phyloP scores from a whole-genome alignment of 495 filamentous ascomycete genomes.

The Glutinoglossum americanum region DNA sequence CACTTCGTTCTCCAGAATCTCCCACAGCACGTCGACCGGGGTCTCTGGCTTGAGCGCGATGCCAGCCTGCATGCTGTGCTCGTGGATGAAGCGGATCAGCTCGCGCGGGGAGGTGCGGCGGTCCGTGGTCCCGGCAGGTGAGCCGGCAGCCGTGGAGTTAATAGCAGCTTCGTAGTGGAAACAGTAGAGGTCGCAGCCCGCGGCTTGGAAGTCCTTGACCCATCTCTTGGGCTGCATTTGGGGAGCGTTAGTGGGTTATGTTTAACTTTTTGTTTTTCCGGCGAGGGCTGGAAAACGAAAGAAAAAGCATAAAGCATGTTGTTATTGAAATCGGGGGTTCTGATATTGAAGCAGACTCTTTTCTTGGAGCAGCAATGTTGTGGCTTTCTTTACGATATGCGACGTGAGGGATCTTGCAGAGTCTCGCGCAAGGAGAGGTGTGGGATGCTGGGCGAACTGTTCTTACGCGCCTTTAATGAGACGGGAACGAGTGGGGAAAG shows the following conservation, averaged over 20 bases:
- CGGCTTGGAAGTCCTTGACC: conserved; percentile 82
- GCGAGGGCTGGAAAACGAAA: background rate
- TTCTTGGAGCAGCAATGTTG: no score
- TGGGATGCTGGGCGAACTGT: no score
- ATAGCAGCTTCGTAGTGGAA: conserved; percentile 99
- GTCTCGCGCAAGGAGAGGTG: no score
- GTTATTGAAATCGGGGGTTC: no score
- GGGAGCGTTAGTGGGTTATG: background rate
- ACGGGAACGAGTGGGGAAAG: background rate
- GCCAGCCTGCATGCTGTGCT: conserved; percentile 70
- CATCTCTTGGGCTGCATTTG: conserved; percentile 74
- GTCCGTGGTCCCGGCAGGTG: conserved; percentile 42
- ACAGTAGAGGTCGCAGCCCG: conserved; percentile 94
- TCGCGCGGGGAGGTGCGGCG: conserved; percentile 56
- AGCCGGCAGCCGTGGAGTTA: conserved; percentile 58
- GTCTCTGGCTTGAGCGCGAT: conserved; percentile 93
- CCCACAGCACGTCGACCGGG: conserved; percentile 71
- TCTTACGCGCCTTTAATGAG: no score
- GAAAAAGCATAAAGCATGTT: background rate
- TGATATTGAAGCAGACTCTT: no score
- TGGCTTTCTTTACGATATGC: no score
- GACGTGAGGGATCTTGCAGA: no score
- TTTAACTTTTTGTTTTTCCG: background rate
- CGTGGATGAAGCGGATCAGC: conserved; percentile 77
- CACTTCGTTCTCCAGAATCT: conserved; percentile 51